These are phyloP conservation scores for Diaporthe citriasiana DNA, from an alignment of 2,329 filamentous ascomycete genomes.

Conservation along the genomic window DNA sequence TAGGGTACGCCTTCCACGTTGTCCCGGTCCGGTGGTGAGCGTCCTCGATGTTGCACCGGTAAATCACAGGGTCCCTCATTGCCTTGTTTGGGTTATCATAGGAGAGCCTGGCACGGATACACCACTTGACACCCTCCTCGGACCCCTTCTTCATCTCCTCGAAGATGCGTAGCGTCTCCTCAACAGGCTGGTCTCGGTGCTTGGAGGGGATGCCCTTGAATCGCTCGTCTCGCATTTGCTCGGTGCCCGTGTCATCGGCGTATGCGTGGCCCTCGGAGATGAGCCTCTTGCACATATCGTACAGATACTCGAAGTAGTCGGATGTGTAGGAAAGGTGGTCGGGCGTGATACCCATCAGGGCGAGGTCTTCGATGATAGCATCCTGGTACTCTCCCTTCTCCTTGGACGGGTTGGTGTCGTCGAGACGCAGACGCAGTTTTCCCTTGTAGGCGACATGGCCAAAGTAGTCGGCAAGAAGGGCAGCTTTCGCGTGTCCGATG, in stretches of 20 bases:
- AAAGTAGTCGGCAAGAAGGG: conserved; percentile 95
- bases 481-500: conserved; percentile 95
- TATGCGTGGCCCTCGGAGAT: conserved; percentile 92
- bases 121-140: conserved; percentile 85
- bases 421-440: conserved; percentile 90
- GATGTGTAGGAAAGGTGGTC: conserved; percentile 91
- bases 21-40: conserved; percentile 83
- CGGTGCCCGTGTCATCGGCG: conserved; percentile 92
- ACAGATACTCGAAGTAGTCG: conserved; percentile 94
- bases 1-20: conserved; percentile 88
- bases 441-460: conserved; percentile 94
- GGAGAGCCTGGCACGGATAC: conserved; percentile 94
- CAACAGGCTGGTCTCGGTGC: conserved; percentile 81
- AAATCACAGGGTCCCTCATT: conserved; percentile 96
- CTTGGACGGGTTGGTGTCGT: conserved; percentile 97
- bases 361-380: conserved; percentile 91
- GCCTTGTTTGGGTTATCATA: conserved; percentile 95
- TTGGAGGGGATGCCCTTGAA: conserved; percentile 87
- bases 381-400: conserved; percentile 98
- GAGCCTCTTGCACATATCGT: conserved; percentile 85
- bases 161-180: conserved; percentile 89
- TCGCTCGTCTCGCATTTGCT: conserved; percentile 88
- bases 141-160: conserved; percentile 93
- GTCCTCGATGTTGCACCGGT: conserved; percentile 83
- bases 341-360: conserved; percentile 91